Evolutionary conservation across 805 yeast species (phyloP).

Genomic region (Pichia scutulata): DNA sequence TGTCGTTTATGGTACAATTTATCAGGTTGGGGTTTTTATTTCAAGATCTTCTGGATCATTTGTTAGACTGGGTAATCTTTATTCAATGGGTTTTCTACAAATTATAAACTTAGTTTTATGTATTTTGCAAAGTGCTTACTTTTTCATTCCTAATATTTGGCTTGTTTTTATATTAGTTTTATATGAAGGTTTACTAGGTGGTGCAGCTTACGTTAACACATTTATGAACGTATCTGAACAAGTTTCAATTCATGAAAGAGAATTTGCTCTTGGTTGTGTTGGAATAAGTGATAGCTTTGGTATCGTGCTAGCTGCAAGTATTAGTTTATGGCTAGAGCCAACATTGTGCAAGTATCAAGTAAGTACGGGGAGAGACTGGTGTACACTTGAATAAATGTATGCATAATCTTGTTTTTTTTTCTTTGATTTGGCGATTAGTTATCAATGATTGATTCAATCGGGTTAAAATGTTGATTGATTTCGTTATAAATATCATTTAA

Average conservation of each 20-base stretch:
- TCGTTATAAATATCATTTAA: neutral
- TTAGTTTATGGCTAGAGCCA: slow-evolving; percentile 71
- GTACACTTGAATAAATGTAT: slow-evolving; percentile 31
- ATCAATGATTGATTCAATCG: neutral
- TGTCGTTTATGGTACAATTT: slow-evolving; percentile 83
- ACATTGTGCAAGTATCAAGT: slow-evolving; percentile 66
- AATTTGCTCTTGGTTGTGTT: slow-evolving; percentile 76
- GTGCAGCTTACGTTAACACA: slow-evolving; percentile 84
- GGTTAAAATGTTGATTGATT: neutral
- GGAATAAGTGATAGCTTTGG: slow-evolving; percentile 84
- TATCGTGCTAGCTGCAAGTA: slow-evolving; percentile 68
- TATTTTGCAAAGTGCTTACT: slow-evolving; percentile 55
- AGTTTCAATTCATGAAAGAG: slow-evolving; percentile 44
- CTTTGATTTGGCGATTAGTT: neutral
- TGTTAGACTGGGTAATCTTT: slow-evolving; percentile 50
- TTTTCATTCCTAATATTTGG: slow-evolving; percentile 53
- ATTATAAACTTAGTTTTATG: slow-evolving; percentile 50
- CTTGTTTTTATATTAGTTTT: slow-evolving; percentile 55
- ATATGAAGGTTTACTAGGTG: slow-evolving; percentile 89
- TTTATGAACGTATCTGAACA: slow-evolving; percentile 68
- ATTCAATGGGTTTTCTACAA: slow-evolving; percentile 62
- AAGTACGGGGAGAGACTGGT: slow-evolving; percentile 71
- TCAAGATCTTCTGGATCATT: slow-evolving; percentile 77
- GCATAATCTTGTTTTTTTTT: too few relatives aligned
- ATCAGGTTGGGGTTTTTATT: slow-evolving; percentile 87